Percentiles rank a stretch among this genome's conserved stretches.
These are phyloP conservation scores for Nepenthes alata DNA, from an alignment of 179 eudicot species.

Conservation along the genomic window DNA sequence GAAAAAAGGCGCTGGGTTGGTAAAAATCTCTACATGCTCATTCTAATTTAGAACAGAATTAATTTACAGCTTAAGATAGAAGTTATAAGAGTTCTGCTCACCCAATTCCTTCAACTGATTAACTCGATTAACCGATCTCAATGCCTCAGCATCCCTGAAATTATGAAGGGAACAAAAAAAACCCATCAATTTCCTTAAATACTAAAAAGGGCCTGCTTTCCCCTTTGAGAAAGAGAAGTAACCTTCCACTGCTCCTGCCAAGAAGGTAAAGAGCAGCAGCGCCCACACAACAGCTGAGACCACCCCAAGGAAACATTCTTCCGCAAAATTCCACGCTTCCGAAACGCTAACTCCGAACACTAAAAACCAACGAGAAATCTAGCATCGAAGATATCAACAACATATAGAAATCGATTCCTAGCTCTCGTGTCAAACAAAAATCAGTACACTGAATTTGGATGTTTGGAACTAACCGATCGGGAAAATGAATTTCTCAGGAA, in stretches of 20 bases:
- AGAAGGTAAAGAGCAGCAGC: slow-evolving; percentile 84
- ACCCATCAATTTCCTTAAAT: background rate
- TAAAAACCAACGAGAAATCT: no score
- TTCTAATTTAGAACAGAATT: no score
- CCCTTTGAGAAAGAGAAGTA: background rate
- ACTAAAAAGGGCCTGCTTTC: background rate
- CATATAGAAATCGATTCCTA: no score
- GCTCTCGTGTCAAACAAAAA: no score
- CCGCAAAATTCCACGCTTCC: background rate
- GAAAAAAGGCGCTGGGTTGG: no score
- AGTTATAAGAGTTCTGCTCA: slow-evolving; percentile 13
- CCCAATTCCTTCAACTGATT: slow-evolving; percentile 85
- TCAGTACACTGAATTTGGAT: no score
- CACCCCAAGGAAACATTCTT: slow-evolving; percentile 82
- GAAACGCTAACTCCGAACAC: slow-evolving; percentile 15
- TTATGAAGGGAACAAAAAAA: background rate
- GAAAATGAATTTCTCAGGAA: no score
- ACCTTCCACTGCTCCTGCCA: slow-evolving; percentile 81
- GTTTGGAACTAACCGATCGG: no score
- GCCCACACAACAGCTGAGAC: slow-evolving; percentile 72
- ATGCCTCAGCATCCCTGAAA: slow-evolving; percentile 66
- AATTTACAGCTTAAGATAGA: background rate
- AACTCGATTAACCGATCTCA: slow-evolving; percentile 72
- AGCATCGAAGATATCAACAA: no score
- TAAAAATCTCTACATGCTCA: no score